A percentile compares a stretch with the other conserved stretches of the same genome.
Conservation (phyloP, 805 yeast species). For the Candida schatavii region DNA sequence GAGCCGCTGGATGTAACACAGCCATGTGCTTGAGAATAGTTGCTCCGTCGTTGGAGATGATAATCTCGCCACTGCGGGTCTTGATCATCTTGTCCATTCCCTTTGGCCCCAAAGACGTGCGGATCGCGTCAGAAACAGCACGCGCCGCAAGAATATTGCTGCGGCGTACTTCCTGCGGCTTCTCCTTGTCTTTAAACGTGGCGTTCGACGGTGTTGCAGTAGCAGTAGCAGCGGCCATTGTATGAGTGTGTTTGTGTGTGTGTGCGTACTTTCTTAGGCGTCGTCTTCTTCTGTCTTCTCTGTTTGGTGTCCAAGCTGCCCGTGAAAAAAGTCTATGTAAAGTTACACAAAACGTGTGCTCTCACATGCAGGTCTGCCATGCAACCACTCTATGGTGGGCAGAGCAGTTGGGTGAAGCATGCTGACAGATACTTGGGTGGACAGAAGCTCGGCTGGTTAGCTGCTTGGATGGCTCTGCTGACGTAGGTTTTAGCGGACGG, state of each 20-base stretch:
- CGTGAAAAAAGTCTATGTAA: no score
- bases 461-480: no score
- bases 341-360: no score
- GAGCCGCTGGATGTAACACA: slow-evolving; percentile 96
- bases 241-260: not conserved
- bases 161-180: slow-evolving; percentile 91
- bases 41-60: slow-evolving; percentile 97
- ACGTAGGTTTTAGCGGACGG: no score
- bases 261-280: not conserved
- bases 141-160: slow-evolving; percentile 88
- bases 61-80: slow-evolving; percentile 87
- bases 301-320: no score
- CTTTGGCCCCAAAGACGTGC: slow-evolving; percentile 95
- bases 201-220: slow-evolving; percentile 62
- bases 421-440: no score
- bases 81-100: slow-evolving; percentile 99
- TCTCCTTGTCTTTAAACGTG: slow-evolving; percentile 87
- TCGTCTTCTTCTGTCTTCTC: not conserved
- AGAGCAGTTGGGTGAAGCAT: no score
- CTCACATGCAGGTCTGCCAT: no score
- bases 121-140: slow-evolving; percentile 92
- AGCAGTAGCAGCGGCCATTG: slow-evolving; percentile 7
- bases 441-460: no score
- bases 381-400: no score
- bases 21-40: slow-evolving; percentile 97